phyloP scores from a whole-genome alignment of 106 monocot genomes.

The Phalaenopsis equestris region DNA sequence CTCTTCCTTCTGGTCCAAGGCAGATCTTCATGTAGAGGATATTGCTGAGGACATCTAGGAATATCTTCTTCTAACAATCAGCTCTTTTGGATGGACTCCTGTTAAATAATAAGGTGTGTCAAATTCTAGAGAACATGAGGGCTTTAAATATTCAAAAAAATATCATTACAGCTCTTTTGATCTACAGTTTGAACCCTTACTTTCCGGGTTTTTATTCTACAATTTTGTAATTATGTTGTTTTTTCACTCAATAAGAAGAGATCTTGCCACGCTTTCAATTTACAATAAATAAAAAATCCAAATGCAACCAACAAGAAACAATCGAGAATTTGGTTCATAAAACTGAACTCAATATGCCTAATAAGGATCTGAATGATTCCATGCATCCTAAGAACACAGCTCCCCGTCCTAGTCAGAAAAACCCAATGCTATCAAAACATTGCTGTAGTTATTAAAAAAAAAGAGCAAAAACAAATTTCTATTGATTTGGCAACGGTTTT shows the following conservation, averaged over 20 bases:
- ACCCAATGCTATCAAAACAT: neutral
- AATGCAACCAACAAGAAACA: neutral
- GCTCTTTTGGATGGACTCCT: neutral
- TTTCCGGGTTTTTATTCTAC: neutral
- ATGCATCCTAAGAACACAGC: neutral
- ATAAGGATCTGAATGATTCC: neutral
- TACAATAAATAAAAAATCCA: neutral
- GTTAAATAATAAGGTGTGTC: neutral
- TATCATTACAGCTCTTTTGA: neutral
- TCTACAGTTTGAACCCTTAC: neutral
- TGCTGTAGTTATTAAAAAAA: neutral
- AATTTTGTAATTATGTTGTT: neutral
- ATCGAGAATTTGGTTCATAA: neutral
- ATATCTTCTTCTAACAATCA: neutral
- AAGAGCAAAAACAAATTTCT: neutral
- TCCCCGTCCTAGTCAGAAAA: neutral
- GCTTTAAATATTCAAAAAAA: neutral
- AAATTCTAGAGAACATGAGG: neutral
- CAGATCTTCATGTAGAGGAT: neutral
- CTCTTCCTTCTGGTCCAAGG: neutral
- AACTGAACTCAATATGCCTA: too few relatives aligned
- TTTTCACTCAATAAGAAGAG: neutral
- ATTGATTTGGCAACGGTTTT: too few relatives aligned
- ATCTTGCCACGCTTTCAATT: neutral
- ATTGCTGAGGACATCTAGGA: neutral